Evolutionary conservation across 176 grass and related monocot species (phyloP), one percentile per base, ranked within the genome.

Genomic region (Tuctoria greenei): DNA sequence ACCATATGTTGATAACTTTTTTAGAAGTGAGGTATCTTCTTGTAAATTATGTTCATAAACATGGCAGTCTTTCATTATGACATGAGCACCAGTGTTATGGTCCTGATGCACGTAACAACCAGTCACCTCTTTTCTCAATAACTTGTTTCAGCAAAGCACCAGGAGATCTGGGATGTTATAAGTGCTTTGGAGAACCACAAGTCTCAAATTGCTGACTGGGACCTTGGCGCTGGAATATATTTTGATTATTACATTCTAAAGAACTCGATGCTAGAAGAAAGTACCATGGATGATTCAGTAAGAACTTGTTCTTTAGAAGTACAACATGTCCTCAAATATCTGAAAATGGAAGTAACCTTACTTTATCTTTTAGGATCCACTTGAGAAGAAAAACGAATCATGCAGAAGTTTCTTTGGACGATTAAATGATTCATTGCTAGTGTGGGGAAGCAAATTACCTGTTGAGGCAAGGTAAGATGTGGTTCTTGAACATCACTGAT

Each of bases 181-280:
- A 92, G 82, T 11, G 68, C 76, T 27, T 92, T 98, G 84, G 95
- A 94, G 83, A 81, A 85, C 52, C 85, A 90, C 55, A 92, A 88
- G 65, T 91, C 91, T 77, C 82, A 94, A 94, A 98, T 98, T 74
- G 83, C 91, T 84, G 91, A 94, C 46, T 92, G 95, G 91, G 95
- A 94, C 68, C 44, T 98, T 78, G 89, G 95, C 69, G 91, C 86
- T 37, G 91, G 89, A 73, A 92, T 98, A 76, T 98, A 90, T 81
- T 77, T 92, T 67, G 88, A 94, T 42, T 98, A 86, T 71, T 98
- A 90, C 58, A 75, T 83, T 67, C 17, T 98, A 61, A 89, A 68
- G 61, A 86, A 64, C 79, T 88, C 81, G 20, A 87, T 94, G 86
- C 86, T 82, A 84, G 84, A 90, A 83, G 87, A 84, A 73, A 84